Base-by-base conservation (phyloP, 1,284 basidiomycete species). In the Lentinula novae-zelandiae region DNA sequence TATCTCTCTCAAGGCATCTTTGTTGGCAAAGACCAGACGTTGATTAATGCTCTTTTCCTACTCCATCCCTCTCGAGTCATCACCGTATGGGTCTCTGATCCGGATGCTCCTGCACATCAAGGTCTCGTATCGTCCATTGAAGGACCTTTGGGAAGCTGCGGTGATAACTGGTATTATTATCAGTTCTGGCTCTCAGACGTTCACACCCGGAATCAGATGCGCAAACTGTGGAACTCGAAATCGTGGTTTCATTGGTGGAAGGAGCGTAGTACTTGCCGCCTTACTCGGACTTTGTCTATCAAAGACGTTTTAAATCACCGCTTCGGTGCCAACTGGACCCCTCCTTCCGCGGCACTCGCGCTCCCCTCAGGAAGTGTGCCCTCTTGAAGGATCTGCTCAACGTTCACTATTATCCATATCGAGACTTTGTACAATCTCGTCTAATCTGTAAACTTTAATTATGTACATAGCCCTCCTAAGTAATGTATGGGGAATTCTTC, bases 21-120 rank as follows among this genome's bases (percentile, higher is more conserved):
- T 65, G 79, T 83, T 15, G 82, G 82, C 3, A 82, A 82, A 67
- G 82, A 84, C 68, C 79, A 83, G 65, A 78, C 77, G 0, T 64
- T 84, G 33, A 77, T 82, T 64, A 84, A 83, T 64, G 67, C 79
- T 1, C 70, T 84, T 52, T 68, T 83, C 62, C 67, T 83, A 33
- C 75, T 82, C 33, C 77, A 75, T 67, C 78, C 82, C 1, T 67
- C 72, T 3, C 76, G 77, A 20, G 71, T 84, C 65, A 68, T 81
- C 20, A 72, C 75, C 0, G 73, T 82, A 27, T 74, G 70, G 64
- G 57, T 65, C 13, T 57, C 63, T 12, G 67, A 72, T 46, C 70
- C 69, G 1, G 36, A 49, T 31, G 61, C 66, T 15, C 66, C 50
- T n/a, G 58, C 52, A 27, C 62, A 49, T 65, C 62, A 38, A 63